These are phyloP conservation scores for Bacterosira constricta DNA, from an alignment of 108 stramenopile species.

Conservation along the genomic window DNA sequence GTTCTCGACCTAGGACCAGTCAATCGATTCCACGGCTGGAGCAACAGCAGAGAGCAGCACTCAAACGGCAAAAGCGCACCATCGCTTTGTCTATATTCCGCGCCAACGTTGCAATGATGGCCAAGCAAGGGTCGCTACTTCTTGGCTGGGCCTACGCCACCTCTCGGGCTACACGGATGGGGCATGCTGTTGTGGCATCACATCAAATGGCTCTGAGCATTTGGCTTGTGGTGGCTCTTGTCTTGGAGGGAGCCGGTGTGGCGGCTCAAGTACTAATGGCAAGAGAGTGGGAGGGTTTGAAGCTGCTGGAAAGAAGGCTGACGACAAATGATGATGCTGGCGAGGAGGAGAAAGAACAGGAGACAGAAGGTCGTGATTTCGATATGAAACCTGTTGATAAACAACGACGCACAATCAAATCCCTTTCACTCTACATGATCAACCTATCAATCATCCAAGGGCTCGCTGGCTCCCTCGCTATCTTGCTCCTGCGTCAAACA, in stretches of 20 bases:
- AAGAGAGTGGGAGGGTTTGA: constrained; percentile 39
- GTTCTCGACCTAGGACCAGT: too few relatives aligned
- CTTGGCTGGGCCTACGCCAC: constrained; percentile 70
- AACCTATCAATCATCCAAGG: constrained; percentile 46
- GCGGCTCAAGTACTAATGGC: constrained; percentile 69
- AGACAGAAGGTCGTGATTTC: background rate
- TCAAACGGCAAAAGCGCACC: constrained; percentile 12
- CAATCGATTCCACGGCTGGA: too few relatives aligned
- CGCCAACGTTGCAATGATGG: constrained; percentile 50
- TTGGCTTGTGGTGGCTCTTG: constrained; percentile 54
- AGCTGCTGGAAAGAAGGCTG: background rate
- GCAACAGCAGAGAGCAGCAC: too few relatives aligned
- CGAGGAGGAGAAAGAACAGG: background rate
- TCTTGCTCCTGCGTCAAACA: constrained; percentile 14
- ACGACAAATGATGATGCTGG: background rate
- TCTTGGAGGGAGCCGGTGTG: constrained; percentile 43
- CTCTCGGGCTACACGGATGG: constrained; percentile 59
- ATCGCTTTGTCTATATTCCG: constrained; percentile 32
- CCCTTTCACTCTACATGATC: constrained; percentile 8
- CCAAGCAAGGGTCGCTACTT: constrained; percentile 55
- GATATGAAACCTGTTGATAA: background rate
- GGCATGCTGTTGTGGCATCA: constrained; percentile 55
- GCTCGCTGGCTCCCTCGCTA: constrained; percentile 15
- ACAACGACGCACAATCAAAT: constrained; percentile 6
- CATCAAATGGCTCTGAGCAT: constrained; percentile 59